A percentile compares a stretch with the other conserved stretches of the same genome.
These are phyloP conservation scores for Linum tenue DNA, from an alignment of 345 rosid genomes.

Conservation along the genomic window DNA sequence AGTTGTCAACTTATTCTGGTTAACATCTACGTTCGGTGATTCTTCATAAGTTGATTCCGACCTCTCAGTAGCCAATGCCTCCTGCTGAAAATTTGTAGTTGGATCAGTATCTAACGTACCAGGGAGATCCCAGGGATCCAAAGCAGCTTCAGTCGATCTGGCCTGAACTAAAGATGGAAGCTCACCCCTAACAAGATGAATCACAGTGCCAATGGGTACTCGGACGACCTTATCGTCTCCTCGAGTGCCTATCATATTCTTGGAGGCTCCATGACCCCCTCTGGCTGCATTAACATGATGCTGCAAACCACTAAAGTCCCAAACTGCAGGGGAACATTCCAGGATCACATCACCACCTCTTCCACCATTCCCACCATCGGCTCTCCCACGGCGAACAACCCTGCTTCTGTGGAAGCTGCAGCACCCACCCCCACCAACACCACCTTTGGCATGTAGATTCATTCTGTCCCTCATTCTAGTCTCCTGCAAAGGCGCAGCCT, in stretches of 20 bases:
- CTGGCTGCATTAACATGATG: constrained; percentile 65
- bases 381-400: constrained; percentile 37
- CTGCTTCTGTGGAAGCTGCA: constrained; percentile 42
- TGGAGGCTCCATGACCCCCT: constrained; percentile 77
- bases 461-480: constrained; percentile 56
- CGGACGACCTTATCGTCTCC: constrained; percentile 77
- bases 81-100: constrained; percentile 16
- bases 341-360: constrained; percentile 92
- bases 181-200: constrained; percentile 77
- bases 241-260: constrained; percentile 78
- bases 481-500: constrained; percentile 62
- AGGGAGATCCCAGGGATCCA: constrained; percentile 94
- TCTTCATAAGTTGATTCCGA: constrained; percentile 10
- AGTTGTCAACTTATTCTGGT: constrained; percentile 15
- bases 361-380: constrained; percentile 94
- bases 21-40: constrained; percentile 14
- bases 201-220: constrained; percentile 84
- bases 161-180: constrained; percentile 39
- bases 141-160: constrained; percentile 23
- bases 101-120: constrained; percentile 45
- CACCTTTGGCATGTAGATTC: constrained; percentile 45
- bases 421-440: constrained; percentile 63
- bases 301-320: constrained; percentile 88
- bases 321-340: constrained; percentile 68
- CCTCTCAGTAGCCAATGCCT: constrained; percentile 8